phyloP scores from a whole-genome alignment of 148 eudicot species.

The Nyssa sinensis region DNA sequence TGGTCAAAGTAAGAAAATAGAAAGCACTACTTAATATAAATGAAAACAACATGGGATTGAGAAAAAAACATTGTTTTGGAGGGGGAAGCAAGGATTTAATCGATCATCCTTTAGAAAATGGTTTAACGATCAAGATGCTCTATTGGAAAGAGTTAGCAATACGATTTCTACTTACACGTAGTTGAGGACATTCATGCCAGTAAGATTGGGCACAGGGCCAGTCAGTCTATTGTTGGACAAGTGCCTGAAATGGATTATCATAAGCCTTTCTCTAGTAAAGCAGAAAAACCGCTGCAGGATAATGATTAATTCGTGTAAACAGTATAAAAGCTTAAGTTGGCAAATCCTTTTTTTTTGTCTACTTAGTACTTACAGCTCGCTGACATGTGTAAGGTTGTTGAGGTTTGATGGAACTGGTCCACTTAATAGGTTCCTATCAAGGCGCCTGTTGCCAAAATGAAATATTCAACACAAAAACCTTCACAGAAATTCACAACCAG shows the following conservation, averaged over 20 bases:
- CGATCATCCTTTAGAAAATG: too few relatives aligned
- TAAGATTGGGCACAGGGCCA: conserved; percentile 61
- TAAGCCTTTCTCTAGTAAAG: conserved; percentile 8
- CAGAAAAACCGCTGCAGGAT: conserved; percentile 2
- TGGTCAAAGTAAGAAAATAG: not conserved
- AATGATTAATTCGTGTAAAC: not conserved
- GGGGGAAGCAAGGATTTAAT: too few relatives aligned
- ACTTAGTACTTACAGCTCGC: conserved; percentile 68
- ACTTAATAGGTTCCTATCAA: conserved; percentile 57
- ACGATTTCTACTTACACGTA: not conserved
- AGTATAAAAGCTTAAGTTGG: not conserved
- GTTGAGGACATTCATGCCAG: conserved; percentile 22
- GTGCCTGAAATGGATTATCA: conserved; percentile 36
- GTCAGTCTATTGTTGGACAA: conserved; percentile 55
- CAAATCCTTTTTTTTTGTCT: not conserved
- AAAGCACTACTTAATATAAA: not conserved
- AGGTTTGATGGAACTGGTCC: conserved; percentile 57
- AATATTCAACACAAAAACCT: not conserved
- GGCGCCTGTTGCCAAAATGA: conserved; percentile 46
- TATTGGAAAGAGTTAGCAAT: not conserved
- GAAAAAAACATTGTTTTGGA: not conserved
- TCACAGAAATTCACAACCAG: not conserved
- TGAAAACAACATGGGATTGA: not conserved
- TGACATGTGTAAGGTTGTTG: conserved; percentile 51
- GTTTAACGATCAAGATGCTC: not conserved